Evolutionary conservation across 2,329 filamentous ascomycete genomes (phyloP).

Genomic region (Talaromyces sp.): DNA sequence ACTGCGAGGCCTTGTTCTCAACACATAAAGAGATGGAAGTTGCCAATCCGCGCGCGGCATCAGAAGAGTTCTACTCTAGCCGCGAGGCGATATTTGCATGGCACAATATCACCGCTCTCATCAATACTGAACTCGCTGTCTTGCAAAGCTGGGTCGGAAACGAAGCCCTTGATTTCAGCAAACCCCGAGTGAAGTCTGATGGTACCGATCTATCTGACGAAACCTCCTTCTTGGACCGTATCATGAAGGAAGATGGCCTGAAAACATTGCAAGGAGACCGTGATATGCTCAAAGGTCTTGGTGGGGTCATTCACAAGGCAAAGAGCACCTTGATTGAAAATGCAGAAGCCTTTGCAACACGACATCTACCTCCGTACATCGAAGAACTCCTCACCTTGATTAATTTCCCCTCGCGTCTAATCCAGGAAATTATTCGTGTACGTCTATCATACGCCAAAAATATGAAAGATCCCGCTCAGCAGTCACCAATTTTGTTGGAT

Average conservation of each 20-base stretch:
- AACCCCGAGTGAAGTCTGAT: slow-evolving; percentile 69
- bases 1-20: slow-evolving; percentile 81
- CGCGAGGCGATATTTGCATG: slow-evolving; percentile 90
- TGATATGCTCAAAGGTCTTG: slow-evolving; percentile 83
- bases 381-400: slow-evolving; percentile 94
- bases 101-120: slow-evolving; percentile 95
- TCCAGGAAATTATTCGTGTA: slow-evolving; percentile 94
- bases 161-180: slow-evolving; percentile 86
- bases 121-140: slow-evolving; percentile 90
- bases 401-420: slow-evolving; percentile 93
- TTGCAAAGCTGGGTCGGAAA: slow-evolving; percentile 97
- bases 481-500: slow-evolving; percentile 91
- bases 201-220: slow-evolving; percentile 79
- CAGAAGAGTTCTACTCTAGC: slow-evolving; percentile 75
- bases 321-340: slow-evolving; percentile 90
- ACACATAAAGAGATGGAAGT: slow-evolving; percentile 73
- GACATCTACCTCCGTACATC: slow-evolving; percentile 92
- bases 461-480: slow-evolving; percentile 92
- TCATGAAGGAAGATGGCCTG: slow-evolving; percentile 93
- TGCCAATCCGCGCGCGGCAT: slow-evolving; percentile 76
- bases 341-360: slow-evolving; percentile 78
- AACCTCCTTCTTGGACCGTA: slow-evolving; percentile 87
- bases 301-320: slow-evolving; percentile 86
- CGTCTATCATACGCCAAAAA: slow-evolving; percentile 88
- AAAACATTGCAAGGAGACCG: slow-evolving; percentile 82